Evolutionary conservation across 1,284 basidiomycete genomes (phyloP).

Genomic region (Paramarasmius palmivorus): DNA sequence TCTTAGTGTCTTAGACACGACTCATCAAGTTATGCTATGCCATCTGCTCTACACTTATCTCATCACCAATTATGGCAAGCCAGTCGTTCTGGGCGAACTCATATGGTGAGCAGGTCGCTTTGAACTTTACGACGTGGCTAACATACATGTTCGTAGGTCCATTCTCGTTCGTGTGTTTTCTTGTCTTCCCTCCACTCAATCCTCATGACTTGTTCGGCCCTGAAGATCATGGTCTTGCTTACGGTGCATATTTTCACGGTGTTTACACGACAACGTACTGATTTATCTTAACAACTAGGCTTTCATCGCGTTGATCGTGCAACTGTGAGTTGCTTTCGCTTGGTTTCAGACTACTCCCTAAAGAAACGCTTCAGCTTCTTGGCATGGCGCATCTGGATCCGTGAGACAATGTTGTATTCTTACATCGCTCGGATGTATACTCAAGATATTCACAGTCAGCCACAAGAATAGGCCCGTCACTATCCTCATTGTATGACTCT

Average conservation of each 20-base stretch:
- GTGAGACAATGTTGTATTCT: not conserved
- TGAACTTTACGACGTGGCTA: not conserved
- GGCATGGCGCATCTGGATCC: not conserved
- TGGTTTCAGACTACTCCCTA: not conserved
- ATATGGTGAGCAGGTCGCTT: not conserved
- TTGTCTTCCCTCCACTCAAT: not conserved
- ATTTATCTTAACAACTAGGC: no score
- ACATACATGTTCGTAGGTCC: not conserved
- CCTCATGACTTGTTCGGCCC: not conserved
- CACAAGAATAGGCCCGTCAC: not conserved
- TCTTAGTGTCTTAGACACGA: not conserved
- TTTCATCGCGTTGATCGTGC: not conserved
- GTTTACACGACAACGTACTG: no score
- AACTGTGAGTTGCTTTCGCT: not conserved
- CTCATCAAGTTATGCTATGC: constrained; percentile 1
- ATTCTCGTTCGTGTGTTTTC: not conserved
- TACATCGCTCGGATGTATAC: no score
- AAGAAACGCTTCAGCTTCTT: not conserved
- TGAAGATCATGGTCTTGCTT: constrained; percentile 1
- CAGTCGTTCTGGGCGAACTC: not conserved
- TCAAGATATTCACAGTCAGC: not conserved
- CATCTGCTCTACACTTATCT: constrained; percentile 1
- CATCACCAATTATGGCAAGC: not conserved
- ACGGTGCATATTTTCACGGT: no score
- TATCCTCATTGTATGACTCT: no score